Evolutionary conservation across 1,139 yeast genomes (phyloP).

Genomic region (Eremothecium cymbalariae): DNA sequence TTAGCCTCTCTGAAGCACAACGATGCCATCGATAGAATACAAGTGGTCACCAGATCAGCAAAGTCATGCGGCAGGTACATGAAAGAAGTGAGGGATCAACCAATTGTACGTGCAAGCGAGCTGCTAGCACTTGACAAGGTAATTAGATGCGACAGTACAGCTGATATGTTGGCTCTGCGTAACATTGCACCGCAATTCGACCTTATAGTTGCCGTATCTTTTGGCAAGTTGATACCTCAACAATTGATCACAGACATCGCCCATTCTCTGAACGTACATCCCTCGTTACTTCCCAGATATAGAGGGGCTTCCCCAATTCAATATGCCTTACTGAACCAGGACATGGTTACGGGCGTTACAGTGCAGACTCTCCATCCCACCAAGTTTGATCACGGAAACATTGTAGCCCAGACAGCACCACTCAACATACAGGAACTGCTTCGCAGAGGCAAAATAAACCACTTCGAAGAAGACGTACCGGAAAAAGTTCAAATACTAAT

Average conservation of each 20-base stretch:
- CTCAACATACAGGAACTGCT: constrained; percentile 32
- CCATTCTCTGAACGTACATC: constrained; percentile 82
- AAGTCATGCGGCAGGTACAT: constrained; percentile 67
- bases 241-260: constrained; percentile 41
- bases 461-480: constrained; percentile 13
- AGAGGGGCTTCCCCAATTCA: constrained; percentile 93
- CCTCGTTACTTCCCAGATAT: constrained; percentile 74
- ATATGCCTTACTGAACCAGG: constrained; percentile 60
- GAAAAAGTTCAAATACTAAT: constrained; percentile 18
- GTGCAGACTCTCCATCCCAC: constrained; percentile 86
- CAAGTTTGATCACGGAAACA: constrained; percentile 71
- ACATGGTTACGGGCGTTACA: constrained; percentile 67
- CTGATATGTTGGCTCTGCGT: constrained; percentile 41
- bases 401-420: constrained; percentile 50
- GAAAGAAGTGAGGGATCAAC: constrained; percentile 43
- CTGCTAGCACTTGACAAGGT: constrained; percentile 33
- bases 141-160: constrained; percentile 49
- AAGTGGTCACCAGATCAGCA: constrained; percentile 58
- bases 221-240: constrained; percentile 70
- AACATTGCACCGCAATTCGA: constrained; percentile 36
- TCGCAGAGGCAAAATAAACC: constrained; percentile 9
- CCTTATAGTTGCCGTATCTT: constrained; percentile 81
- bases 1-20: constrained; percentile 36
- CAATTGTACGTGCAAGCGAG: constrained; percentile 43
- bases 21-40: constrained; percentile 38